Base-by-base conservation (phyloP, 352 stramenopile species). In the Pythium graminicola region DNA sequence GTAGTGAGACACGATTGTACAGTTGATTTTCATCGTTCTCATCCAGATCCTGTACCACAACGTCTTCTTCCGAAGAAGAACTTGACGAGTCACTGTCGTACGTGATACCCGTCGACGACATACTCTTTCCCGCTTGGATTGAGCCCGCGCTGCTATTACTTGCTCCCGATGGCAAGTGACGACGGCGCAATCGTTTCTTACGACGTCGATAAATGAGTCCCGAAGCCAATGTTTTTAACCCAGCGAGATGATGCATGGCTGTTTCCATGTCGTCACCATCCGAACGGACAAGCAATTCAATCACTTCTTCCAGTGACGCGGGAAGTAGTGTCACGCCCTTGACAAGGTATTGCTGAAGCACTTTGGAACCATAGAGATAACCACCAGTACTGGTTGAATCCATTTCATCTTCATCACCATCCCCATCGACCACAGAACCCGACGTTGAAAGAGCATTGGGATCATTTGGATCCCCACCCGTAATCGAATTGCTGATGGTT, bases 281-380 rank as follows among this genome's bases (percentile, higher is more conserved):
- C 10, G 73, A 84, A 23, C 73, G 64, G 33, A 88, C 70, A 36
- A 90, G 62, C 24, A 88, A 46, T 40, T 87, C 73, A 17, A 88
- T 64, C 16, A 87, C 70, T 50, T 90, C 80, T n/a, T 71, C 57
- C 17, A 86, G 55, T 1, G 74, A 68, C n/a, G 77, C 80, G 0
- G 80, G 69, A 31, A 90, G 39, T n/a, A 82, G 42, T 29, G 70
- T 71, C 13, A 81, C 65, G 60, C 71, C 76, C 46, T 87, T 87
- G 24, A 88, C 76, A 22, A 88, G 64, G 50, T 87, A 90, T 38
- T 87, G 73, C 63, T 88, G 77, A 49, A 88, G 53, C 35, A 81
- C 63, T 57, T 83, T 81, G 8, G 72, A 84, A 16, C 63, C 57
- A 44, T 72, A 81, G 39, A 73, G 50, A 39, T 80, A 56, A 8